Percentiles rank a stretch among this genome's conserved stretches.
phyloP scores from a whole-genome alignment of 1,139 yeast genomes.

The Blastobotrys apis region DNA sequence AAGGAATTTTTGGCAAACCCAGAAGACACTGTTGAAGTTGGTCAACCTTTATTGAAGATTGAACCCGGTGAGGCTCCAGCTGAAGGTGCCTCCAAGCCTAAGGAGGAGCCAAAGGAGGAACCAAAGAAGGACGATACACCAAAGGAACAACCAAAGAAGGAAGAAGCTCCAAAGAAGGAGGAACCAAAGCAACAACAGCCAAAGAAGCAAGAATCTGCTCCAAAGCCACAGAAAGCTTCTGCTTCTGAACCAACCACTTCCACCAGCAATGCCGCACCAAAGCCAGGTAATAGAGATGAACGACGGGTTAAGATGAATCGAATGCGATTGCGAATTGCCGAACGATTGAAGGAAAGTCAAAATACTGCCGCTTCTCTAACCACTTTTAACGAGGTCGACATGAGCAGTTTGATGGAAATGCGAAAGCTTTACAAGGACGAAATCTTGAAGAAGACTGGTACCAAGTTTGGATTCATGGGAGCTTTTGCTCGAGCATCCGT shows the following conservation, averaged over 20 bases:
- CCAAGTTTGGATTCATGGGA: constrained; percentile 98
- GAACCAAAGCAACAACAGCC: constrained; percentile 32
- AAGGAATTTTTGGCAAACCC: constrained; percentile 77
- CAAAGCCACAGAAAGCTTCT: constrained; percentile 26
- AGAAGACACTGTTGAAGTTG: constrained; percentile 94
- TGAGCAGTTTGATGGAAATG: constrained; percentile 89
- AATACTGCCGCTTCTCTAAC: constrained; percentile 98
- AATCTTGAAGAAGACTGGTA: constrained; percentile 86
- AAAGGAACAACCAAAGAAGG: constrained; percentile 28
- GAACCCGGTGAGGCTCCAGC: constrained; percentile 86
- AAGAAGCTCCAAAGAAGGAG: constrained; percentile 29
- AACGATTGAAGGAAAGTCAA: constrained; percentile 98
- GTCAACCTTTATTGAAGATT: constrained; percentile 84
- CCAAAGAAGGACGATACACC: constrained; percentile 23
- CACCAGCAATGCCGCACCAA: constrained; percentile 35
- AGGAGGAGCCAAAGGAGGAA: constrained; percentile 32
- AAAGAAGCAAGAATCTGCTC: constrained; percentile 27
- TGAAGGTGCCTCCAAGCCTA: constrained; percentile 47
- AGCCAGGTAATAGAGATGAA: constrained; percentile 71
- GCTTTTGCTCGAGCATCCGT: constrained; percentile 93
- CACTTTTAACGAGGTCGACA: constrained; percentile 97
- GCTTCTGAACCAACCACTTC: constrained; percentile 34
- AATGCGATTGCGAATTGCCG: constrained; percentile 98
- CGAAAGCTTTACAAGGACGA: constrained; percentile 97
- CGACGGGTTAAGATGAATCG: constrained; percentile 98